A percentile compares a stretch with the other conserved stretches of the same genome.
phyloP scores from a whole-genome alignment of 108 stramenopile genomes.

The Conticribra guillardii region DNA sequence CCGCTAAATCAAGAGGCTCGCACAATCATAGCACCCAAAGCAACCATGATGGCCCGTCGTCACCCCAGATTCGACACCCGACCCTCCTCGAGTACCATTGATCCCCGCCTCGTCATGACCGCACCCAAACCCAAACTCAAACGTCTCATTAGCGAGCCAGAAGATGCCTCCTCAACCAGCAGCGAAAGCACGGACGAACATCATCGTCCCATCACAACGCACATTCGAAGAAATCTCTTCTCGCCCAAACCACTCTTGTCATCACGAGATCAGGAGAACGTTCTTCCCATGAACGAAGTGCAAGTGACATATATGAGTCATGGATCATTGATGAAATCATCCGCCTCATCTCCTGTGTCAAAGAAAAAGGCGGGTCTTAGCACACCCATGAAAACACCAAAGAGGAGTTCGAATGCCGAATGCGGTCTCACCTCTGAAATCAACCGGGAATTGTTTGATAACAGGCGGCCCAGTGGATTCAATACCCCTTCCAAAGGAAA shows the following conservation, averaged over 20 bases:
- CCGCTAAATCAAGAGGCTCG: no score
- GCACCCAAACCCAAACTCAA: not conserved
- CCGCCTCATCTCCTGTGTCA: not conserved
- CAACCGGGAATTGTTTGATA: constrained; percentile 13
- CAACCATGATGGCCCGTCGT: no score
- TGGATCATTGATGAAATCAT: not conserved
- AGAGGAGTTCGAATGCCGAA: constrained; percentile 9
- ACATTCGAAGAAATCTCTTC: not conserved
- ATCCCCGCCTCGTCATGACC: not conserved
- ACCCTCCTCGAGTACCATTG: not conserved
- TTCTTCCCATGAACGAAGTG: not conserved
- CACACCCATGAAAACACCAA: constrained; percentile 1
- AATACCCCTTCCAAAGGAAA: not conserved
- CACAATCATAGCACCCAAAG: no score
- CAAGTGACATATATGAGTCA: not conserved
- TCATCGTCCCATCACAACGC: not conserved
- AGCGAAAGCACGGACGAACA: not conserved
- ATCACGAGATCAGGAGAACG: not conserved
- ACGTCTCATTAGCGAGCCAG: not conserved
- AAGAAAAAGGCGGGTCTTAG: not conserved
- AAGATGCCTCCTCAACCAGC: not conserved
- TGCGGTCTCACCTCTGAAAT: constrained; percentile 44
- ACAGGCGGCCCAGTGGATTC: constrained; percentile 2
- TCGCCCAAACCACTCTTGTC: not conserved
- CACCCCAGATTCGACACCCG: not conserved